phyloP scores from a whole-genome alignment of 192 early-diverging fungal species.

The Coemansia brasiliensis region DNA sequence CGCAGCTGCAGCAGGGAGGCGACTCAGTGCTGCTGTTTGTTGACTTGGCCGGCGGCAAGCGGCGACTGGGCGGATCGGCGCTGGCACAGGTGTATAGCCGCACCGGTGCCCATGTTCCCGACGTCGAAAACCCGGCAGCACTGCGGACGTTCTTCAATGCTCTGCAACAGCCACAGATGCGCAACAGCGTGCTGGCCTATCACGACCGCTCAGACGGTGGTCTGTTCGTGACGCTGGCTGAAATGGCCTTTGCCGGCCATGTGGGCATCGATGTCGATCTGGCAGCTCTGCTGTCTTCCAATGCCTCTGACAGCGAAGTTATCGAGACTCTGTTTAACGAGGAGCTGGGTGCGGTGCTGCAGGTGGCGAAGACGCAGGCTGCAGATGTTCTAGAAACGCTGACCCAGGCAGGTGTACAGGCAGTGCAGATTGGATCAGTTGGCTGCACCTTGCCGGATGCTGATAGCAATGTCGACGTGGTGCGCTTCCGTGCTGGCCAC shows the following conservation, averaged over 20 bases:
- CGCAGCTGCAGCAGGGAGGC: constrained; percentile 65
- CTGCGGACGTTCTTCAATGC: constrained; percentile 80
- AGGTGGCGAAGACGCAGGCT: constrained; percentile 67
- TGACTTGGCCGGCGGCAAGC: constrained; percentile 80
- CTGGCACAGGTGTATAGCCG: constrained; percentile 92
- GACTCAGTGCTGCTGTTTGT: constrained; percentile 68
- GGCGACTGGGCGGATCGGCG: constrained; percentile 90
- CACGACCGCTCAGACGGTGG: constrained; percentile 99
- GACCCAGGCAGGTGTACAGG: constrained; percentile 51
- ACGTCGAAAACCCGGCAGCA: constrained; percentile 71
- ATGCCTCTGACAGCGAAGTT: constrained; percentile 43
- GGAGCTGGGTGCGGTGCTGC: constrained; percentile 96
- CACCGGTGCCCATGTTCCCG: constrained; percentile 76
- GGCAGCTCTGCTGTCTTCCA: constrained; percentile 24
- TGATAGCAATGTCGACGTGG: constrained; percentile 43
- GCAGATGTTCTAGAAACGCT: constrained; percentile 50
- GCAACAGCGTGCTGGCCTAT: constrained; percentile 77
- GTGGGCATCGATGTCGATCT: constrained; percentile 77
- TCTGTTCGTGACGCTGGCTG: constrained; percentile 83
- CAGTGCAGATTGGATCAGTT: constrained; percentile 63
- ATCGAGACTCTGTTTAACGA: constrained; percentile 87
- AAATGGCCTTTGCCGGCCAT: constrained; percentile 97
- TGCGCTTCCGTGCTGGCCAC: constrained; percentile 55
- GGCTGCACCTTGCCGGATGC: constrained; percentile 7
- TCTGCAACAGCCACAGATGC: constrained; percentile 56